Evolutionary conservation across 2,329 filamentous ascomycete species (phyloP).

Genomic region (Alternaria tenuissima): DNA sequence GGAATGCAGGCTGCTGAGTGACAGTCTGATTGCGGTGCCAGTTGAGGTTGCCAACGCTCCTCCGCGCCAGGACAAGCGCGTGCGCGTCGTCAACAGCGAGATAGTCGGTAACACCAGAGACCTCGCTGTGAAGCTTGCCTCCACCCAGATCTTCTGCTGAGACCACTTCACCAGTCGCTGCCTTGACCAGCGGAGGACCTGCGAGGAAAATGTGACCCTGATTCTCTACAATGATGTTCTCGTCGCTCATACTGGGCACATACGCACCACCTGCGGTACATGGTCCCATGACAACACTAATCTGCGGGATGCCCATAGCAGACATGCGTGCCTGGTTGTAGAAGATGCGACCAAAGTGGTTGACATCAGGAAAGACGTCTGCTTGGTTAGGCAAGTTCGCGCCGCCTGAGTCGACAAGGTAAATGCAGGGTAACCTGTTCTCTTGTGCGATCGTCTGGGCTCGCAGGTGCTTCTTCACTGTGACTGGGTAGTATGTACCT

Average conservation of each 20-base stretch:
- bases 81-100: slow-evolving; percentile 94
- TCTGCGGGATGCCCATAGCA: slow-evolving; percentile 85
- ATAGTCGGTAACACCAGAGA: slow-evolving; percentile 94
- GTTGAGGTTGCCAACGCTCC: slow-evolving; percentile 88
- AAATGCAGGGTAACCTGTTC: slow-evolving; percentile 85
- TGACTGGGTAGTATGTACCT: slow-evolving; percentile 96
- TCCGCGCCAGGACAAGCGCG: slow-evolving; percentile 82
- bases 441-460: slow-evolving; percentile 91
- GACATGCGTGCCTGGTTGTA: slow-evolving; percentile 98
- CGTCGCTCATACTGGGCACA: slow-evolving; percentile 96
- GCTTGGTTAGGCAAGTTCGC: slow-evolving; percentile 95
- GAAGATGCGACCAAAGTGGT: slow-evolving; percentile 97
- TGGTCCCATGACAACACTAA: slow-evolving; percentile 95
- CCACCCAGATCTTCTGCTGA: slow-evolving; percentile 91
- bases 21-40: slow-evolving; percentile 67
- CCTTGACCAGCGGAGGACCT: slow-evolving; percentile 92
- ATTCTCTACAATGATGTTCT: slow-evolving; percentile 93
- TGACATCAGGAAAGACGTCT: slow-evolving; percentile 92
- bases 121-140: slow-evolving; percentile 85
- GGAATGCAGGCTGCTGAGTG: slow-evolving; percentile 57
- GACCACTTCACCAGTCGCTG: slow-evolving; percentile 92
- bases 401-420: slow-evolving; percentile 94
- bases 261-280: slow-evolving; percentile 97
- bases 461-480: slow-evolving; percentile 94
- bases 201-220: slow-evolving; percentile 98